These are phyloP conservation scores for Aspergillus sp. DNA, from an alignment of 2,329 filamentous ascomycete species.

Conservation along the genomic window DNA sequence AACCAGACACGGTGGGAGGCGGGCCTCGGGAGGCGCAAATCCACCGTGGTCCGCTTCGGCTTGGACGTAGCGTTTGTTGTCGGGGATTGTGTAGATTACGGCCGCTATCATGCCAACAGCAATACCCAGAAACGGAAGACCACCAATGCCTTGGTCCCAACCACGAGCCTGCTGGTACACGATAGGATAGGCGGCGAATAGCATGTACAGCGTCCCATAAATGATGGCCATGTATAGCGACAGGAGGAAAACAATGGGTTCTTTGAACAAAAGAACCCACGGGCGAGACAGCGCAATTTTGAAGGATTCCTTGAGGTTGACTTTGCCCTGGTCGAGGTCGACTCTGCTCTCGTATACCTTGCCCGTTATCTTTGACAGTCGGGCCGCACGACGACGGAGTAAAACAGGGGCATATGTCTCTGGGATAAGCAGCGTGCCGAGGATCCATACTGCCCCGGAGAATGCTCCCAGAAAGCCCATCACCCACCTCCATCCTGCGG, in stretches of 20 bases:
- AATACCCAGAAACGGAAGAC: conserved; percentile 40
- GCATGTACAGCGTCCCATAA: conserved; percentile 31
- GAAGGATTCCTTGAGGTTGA: conserved; percentile 28
- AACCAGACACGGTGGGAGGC: conserved; percentile 41
- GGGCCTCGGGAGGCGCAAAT: conserved; percentile 45
- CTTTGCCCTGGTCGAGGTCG: conserved; percentile 29
- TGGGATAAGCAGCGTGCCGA: conserved; percentile 14
- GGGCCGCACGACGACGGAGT: conserved; percentile 38
- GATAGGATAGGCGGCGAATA: conserved; percentile 44
- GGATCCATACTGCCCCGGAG: conserved; percentile 23
- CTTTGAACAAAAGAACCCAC: conserved; percentile 26
- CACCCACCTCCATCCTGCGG: conserved; percentile 61
- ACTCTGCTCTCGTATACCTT: conserved; percentile 29
- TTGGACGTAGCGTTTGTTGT: conserved; percentile 26
- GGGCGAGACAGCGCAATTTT: conserved; percentile 40
- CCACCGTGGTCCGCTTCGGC: conserved; percentile 13
- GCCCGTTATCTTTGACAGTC: conserved; percentile 16
- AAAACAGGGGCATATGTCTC: conserved; percentile 40
- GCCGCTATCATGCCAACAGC: conserved; percentile 29
- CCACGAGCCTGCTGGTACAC: conserved; percentile 30
- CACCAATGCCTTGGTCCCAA: conserved; percentile 37
- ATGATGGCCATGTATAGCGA: conserved; percentile 16
- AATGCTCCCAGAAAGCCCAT: conserved; percentile 55
- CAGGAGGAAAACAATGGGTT: conserved; percentile 13
- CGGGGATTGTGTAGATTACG: conserved; percentile 28